Conservation (phyloP, 305 asterid species). For the Coffea humblotiana region DNA sequence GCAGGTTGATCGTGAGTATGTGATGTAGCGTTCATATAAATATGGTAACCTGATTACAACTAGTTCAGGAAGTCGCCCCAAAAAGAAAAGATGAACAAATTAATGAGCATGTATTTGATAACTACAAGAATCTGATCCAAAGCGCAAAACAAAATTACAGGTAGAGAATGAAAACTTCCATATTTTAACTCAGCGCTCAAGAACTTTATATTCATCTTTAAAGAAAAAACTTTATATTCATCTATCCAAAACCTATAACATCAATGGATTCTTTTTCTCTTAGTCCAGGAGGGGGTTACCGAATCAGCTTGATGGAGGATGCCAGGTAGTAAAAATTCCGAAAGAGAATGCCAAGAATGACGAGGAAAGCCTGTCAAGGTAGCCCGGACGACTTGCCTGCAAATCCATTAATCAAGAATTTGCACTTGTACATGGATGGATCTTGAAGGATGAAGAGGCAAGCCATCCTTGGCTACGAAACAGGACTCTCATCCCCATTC, state of each 20-base stretch:
- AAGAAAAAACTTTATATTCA: not conserved
- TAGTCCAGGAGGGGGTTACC: not conserved
- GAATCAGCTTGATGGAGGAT: not conserved
- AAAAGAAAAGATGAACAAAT: not conserved
- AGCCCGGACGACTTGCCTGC: constrained; percentile 1
- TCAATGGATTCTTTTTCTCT: too few species aligned
- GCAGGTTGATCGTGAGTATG: not conserved
- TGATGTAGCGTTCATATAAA: not conserved
- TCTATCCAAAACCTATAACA: too few species aligned
- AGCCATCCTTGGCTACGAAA: constrained; percentile 25
- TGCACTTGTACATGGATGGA: not conserved
- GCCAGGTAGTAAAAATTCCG: not conserved
- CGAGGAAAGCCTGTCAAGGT: constrained; percentile 7
- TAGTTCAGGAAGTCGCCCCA: not conserved
- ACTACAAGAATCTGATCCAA: too few species aligned
- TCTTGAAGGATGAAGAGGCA: constrained; percentile 12
- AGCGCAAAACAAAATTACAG: not conserved
- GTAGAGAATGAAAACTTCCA: not conserved
- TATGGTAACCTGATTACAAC: not conserved
- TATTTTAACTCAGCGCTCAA: not conserved
- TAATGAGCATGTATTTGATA: not conserved
- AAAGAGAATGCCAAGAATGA: constrained; percentile 17
- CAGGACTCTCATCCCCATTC: constrained; percentile 15
- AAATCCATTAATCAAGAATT: not conserved
- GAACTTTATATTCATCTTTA: too few species aligned